A percentile compares a stretch with the other conserved stretches of the same genome.
Conservation (phyloP, 1,284 basidiomycete genomes). For the Ceratobasidium sp. region DNA sequence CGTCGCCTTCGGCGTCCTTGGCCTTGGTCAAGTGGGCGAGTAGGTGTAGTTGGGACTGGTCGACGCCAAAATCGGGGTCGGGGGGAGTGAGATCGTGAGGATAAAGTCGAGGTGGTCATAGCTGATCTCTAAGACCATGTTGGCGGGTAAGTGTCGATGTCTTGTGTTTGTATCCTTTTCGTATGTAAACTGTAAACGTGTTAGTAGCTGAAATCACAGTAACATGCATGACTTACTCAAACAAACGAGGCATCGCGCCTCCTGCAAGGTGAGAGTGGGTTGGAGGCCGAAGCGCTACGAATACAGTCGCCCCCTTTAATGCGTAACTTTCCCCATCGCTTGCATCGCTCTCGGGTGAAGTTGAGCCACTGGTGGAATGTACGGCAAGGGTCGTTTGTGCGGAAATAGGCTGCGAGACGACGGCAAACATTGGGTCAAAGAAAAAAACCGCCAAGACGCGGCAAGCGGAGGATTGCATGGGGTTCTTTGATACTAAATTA, state of each 20-base stretch:
- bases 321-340: conserved; percentile 35
- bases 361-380: conserved; percentile 20
- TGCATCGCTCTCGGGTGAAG: not conserved
- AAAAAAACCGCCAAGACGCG: not conserved
- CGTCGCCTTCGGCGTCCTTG: conserved; percentile 5
- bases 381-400: not conserved
- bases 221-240: not conserved
- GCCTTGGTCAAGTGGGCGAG: conserved; percentile 19
- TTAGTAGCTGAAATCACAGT: not conserved
- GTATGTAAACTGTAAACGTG: not conserved
- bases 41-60: conserved; percentile 4
- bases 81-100: conserved; percentile 15
- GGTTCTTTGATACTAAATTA: conserved; percentile 26
- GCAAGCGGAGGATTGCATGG: conserved; percentile 3
- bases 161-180: conserved; percentile 1
- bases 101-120: conserved; percentile 53
- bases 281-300: not conserved
- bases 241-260: not conserved
- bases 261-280: not conserved
- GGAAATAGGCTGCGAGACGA: conserved; percentile 7
- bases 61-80: not conserved
- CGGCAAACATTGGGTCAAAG: not conserved
- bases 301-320: conserved; percentile 17
- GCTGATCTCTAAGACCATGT: conserved; percentile 39
- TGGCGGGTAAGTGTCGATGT: not conserved